A percentile compares a stretch with the other conserved stretches of the same genome.
Evolutionary conservation across 1,284 basidiomycete species (phyloP).

Genomic region (Microbotryum violaceum): DNA sequence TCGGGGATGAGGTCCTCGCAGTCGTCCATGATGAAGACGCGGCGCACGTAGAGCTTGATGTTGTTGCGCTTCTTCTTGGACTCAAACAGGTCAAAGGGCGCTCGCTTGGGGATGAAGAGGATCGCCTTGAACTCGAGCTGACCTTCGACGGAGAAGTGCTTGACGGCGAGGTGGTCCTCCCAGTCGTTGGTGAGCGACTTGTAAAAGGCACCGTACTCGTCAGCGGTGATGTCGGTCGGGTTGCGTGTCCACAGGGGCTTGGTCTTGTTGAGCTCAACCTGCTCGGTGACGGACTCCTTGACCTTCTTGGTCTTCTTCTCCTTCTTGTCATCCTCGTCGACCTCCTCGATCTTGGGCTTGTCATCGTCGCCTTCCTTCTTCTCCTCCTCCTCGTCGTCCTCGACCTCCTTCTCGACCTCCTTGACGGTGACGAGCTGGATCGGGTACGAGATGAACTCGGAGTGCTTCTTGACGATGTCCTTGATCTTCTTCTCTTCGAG

Average conservation of each 20-base stretch:
- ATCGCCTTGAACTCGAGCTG: constrained; percentile 99
- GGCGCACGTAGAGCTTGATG: constrained; percentile 99
- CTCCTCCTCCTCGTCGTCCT: constrained; percentile 37
- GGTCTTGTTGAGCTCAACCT: constrained; percentile 99
- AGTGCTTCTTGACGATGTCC: constrained; percentile 99
- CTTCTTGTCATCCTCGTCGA: constrained; percentile 74
- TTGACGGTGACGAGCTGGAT: constrained; percentile 98
- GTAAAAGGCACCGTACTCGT: constrained; percentile 97
- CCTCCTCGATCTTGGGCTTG: constrained; percentile 63
- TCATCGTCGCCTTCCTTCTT: constrained; percentile 69
- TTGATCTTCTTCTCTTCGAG: constrained; percentile 99
- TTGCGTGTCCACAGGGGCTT: constrained; percentile 99
- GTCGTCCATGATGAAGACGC: constrained; percentile 99
- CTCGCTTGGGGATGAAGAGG: constrained; percentile 91
- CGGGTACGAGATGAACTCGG: constrained; percentile 99
- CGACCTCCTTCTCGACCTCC: constrained; percentile 70
- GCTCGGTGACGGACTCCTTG: constrained; percentile 60
- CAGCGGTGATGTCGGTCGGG: constrained; percentile 81
- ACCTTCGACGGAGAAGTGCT: constrained; percentile 99
- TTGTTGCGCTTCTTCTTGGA: constrained; percentile 99
- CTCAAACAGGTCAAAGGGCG: constrained; percentile 99
- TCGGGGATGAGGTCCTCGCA: constrained; percentile 99
- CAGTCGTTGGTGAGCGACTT: constrained; percentile 99
- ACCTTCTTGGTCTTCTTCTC: constrained; percentile 93
- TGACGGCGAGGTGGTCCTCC: constrained; percentile 98